A percentile compares a stretch with the other conserved stretches of the same genome.
Evolutionary conservation across 306 rosid genomes (phyloP).

Genomic region (Malus sylvestris): DNA sequence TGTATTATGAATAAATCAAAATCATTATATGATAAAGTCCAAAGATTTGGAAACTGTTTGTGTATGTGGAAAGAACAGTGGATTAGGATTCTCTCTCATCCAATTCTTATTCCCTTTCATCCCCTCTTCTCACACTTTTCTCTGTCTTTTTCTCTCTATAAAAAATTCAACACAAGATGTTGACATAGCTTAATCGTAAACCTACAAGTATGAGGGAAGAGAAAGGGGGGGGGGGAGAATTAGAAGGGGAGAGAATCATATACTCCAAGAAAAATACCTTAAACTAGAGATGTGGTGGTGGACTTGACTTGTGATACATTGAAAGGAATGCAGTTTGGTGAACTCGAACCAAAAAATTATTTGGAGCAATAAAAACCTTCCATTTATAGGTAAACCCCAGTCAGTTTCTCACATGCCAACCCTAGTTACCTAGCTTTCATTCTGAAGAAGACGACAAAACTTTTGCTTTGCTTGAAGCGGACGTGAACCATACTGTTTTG

Average conservation of each 20-base stretch:
- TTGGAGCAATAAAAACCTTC: conserved; percentile 32
- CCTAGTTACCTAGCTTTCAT: conserved; percentile 5
- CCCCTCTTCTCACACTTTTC: no score
- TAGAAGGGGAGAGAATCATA: no score
- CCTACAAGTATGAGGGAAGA: no score
- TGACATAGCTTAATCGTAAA: no score
- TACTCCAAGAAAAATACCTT: not conserved
- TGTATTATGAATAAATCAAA: not conserved
- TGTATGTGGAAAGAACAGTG: not conserved
- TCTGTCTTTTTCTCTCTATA: no score
- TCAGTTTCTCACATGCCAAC: conserved; percentile 42
- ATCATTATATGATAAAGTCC: not conserved
- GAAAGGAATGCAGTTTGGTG: not conserved
- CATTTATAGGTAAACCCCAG: conserved; percentile 35
- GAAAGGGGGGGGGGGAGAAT: no score
- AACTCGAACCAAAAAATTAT: conserved; percentile 1
- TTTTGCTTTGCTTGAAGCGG: conserved; percentile 13
- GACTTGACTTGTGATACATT: not conserved
- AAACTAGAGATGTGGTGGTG: not conserved
- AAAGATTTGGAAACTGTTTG: not conserved
- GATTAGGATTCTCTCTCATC: no score
- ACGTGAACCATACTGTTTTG: conserved; percentile 29
- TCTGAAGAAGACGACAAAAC: conserved; percentile 28
- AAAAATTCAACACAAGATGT: no score
- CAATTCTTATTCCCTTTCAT: no score